These are phyloP conservation scores for Flammula alnicola DNA, from an alignment of 1,284 basidiomycete genomes.

Conservation along the genomic window DNA sequence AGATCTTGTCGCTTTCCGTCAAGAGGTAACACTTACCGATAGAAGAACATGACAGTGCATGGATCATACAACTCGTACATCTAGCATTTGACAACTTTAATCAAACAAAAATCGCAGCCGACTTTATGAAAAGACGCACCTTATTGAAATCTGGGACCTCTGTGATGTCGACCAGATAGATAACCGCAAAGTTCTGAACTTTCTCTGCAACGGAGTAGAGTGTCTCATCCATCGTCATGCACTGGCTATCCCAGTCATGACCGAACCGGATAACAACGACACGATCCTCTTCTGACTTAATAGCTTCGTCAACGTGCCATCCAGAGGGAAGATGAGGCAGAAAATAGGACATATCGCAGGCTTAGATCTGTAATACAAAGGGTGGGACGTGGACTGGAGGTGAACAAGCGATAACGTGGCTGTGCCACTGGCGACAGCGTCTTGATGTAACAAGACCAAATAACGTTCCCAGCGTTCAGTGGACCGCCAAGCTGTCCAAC, in stretches of 20 bases:
- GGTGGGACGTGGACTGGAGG: conserved; percentile 3
- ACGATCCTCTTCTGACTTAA: conserved; percentile 96
- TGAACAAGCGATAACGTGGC: conserved; percentile 1
- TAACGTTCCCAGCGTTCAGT: too few species aligned
- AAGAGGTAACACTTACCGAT: conserved; percentile 63
- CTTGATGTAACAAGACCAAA: too few species aligned
- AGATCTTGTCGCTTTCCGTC: background rate
- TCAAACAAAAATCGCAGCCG: background rate
- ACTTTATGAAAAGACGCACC: conserved; percentile 49
- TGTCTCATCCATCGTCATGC: conserved; percentile 99
- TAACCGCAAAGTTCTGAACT: conserved; percentile 98
- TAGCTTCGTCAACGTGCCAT: conserved; percentile 98
- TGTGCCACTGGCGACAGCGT: too few species aligned
- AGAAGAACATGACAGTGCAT: conserved; percentile 98
- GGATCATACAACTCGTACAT: conserved; percentile 96
- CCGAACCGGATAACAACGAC: conserved; percentile 96
- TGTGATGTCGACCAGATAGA: conserved; percentile 95
- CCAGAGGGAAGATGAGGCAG: conserved; percentile 92
- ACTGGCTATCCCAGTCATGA: conserved; percentile 93
- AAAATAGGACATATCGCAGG: conserved; percentile 75
- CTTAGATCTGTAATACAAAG: conserved; percentile 6
- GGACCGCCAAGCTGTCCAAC: too few species aligned
- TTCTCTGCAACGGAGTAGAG: conserved; percentile 92
- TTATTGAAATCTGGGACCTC: conserved; percentile 99
- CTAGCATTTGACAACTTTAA: too few species aligned